Base-by-base conservation (phyloP, 2,329 filamentous ascomycete genomes). In the Huntiella moniliformis region DNA sequence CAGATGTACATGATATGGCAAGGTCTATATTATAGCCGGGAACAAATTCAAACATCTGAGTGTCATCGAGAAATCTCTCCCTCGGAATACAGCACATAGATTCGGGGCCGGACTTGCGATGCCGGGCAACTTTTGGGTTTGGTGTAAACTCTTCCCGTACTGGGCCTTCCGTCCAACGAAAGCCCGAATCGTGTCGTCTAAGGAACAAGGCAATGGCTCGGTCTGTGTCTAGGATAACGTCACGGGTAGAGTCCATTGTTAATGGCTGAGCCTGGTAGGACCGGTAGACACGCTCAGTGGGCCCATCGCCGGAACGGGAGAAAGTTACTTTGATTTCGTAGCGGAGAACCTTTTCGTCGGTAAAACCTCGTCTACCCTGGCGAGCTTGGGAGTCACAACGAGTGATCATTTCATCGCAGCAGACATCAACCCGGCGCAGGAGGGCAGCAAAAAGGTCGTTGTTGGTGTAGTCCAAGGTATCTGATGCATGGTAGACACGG, bases 361-460 rank as follows among this genome's bases (percentile, higher is more conserved):
- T 37, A 16, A 39, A 56, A 52, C 47, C 55, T 51, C 53, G 56
- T 49, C 54, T 61, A 51, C 58, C 57, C 38, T 65, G 61, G 13
- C 69, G 59, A 11, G 70, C 70, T 28, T 54, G 56, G 12, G 64
- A 63, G 54, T 73, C 70, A 50, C 63, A 65, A 48, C 70, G 65
- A 17, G 68, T 72, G 53, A 73, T 66, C 47, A 73, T 60, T 55
- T 73, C 70, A 36, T 65, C 56, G 48, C 63, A 66, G 58, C 67
- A 69, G 54, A 71, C 67, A 52, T 68, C 63, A 38, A 73, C 60
- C 35, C 67, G 67, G 22, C 63, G 62, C 10, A 72, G 54, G n/a
- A 73, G 55, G 2, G 63, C 67, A 34, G 65, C 61, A 53, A 66
- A 69, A 39, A 72, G 55, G n/a, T 63, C 60, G 47, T 67, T 63